Conservation (phyloP, 768 basidiomycete species). For the Leccinum barrowsii region DNA sequence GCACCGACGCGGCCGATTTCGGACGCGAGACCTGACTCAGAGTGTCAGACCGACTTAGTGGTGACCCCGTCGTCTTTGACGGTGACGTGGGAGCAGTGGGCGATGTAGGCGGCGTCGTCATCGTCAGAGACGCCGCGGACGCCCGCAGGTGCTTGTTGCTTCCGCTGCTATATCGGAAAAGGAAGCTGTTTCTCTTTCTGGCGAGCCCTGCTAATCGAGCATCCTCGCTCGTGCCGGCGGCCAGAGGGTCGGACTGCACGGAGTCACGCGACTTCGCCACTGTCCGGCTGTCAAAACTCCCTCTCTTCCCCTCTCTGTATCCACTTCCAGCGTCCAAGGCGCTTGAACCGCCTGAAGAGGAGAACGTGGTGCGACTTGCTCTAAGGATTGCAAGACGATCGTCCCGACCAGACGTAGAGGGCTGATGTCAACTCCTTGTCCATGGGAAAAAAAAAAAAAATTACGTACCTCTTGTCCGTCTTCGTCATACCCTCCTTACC, state of each 20-base stretch:
- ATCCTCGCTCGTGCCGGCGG: not conserved
- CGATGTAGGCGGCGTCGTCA: not conserved
- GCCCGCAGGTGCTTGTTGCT: not conserved
- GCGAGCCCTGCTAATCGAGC: not conserved
- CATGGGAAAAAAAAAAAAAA: not conserved
- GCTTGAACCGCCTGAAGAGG: constrained; percentile 8
- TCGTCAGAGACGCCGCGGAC: not conserved
- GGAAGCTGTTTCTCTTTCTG: not conserved
- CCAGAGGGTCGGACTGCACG: not conserved
- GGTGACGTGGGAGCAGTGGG: not conserved
- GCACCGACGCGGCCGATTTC: not conserved
- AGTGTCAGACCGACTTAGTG: not conserved
- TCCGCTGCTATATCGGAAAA: constrained; percentile 2
- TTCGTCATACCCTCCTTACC: not conserved
- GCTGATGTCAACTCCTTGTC: not conserved
- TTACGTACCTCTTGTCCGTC: constrained; percentile 6
- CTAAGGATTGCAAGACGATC: constrained; percentile 1
- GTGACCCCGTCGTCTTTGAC: not conserved
- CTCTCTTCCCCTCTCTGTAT: not conserved
- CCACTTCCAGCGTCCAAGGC: not conserved
- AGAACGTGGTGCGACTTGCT: constrained; percentile 9
- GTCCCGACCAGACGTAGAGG: not conserved
- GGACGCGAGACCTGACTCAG: not conserved
- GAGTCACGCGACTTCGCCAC: constrained; percentile 2
- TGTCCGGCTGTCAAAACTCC: not conserved